Evolutionary conservation across 177 flowering plant genomes (phyloP), one percentile per base, ranked within the genome.

Genomic region (Telopea speciosissima): DNA sequence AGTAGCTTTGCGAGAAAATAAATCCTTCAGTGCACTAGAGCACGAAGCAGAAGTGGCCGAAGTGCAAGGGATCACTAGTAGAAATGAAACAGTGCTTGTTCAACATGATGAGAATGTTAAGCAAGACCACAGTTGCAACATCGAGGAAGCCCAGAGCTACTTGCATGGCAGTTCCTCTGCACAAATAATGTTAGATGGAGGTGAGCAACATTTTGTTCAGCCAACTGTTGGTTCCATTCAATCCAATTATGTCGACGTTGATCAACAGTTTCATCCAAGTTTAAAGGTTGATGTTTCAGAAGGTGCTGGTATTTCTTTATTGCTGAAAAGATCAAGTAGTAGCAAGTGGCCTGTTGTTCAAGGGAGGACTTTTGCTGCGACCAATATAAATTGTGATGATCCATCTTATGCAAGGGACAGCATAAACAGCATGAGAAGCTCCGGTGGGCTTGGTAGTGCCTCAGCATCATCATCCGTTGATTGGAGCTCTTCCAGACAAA

Each of bases 401-500:
- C 81, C 80, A 19, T 86, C 89, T 56, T 89, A 83, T 81, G 78
- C 82, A 54, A 86, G 93, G 77, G 90, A 86, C 36, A 83, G 85
- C 70, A 3, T 81, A 40, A 88, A 68, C 76, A 85, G 89, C 77
- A 75, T 82, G 81, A 87, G 91, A 85, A 90, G 88, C 83, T 86
- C 90, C 25, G 66, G 66, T 74, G 92, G 90, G 60, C 83, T 83
- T 69, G 88, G 89, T 19, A 90, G 88, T 79, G 70, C 73, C 49
- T 88, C 97, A 33, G 78, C 90, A 12, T 88, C 97, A 68, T 90
- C 97, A 61, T 92, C 97, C 22, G 70, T 83, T 72, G 97, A 91
- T 81, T 79, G 81, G 69, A 80, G 89, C 77, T 86, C 90, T 23
- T 66, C 78, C 65, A 87, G 82, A 72, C 92, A 85, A 70, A 74